Base-by-base conservation (phyloP, 495 filamentous ascomycete genomes). In the Hypoxylon cercidicola region DNA sequence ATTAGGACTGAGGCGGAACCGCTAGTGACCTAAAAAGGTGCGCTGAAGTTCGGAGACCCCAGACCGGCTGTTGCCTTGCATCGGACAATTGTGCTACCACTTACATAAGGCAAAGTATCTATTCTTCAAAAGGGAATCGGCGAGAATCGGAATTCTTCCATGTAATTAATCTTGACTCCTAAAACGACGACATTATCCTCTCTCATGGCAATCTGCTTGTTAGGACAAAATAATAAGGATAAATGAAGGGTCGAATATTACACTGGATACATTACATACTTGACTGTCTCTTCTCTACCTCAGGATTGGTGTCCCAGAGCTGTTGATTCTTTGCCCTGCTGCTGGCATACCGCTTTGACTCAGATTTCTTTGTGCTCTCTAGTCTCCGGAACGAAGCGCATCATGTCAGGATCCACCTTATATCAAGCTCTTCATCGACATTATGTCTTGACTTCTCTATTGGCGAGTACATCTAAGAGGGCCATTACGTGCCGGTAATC, bases 1-100 rank as follows among this genome's bases (percentile, higher is more conserved):
- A 60, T 65, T 64, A 34, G 60, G 60, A 43, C 60, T 55, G 62
- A 65, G 62, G 62, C 61, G 60, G 45, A 55, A 62, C 25, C 50
- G 51, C 44, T 55, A 55, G n/a, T n/a, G n/a, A n/a, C 39, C 18
- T 16, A 2, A 25, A n/a, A n/a, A n/a, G 34, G 28, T 40, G n/a
- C n/a, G n/a, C n/a, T n/a, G n/a, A n/a, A 57, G 44, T 28, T 4
- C n/a, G 16, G 12, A 20, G 13, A 21, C 23, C 35, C 55, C 46
- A 28, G 44, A 44, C 43, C 49, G 39, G 48, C n/a, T n/a, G 55
- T 54, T 59, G 62, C 62, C 57, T 67, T 67, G 58, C 64, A 62
- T 62, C 64, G 52, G 64, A 62, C 58, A 62, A 67, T 67, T 62
- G 44, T 49, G 52, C 18, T 62, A 55, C 11, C 54, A 34, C 13